Evolutionary conservation across 2,329 filamentous ascomycete genomes (phyloP), one percentile per base, ranked within the genome.

Genomic region (Fusarium subtropicale): DNA sequence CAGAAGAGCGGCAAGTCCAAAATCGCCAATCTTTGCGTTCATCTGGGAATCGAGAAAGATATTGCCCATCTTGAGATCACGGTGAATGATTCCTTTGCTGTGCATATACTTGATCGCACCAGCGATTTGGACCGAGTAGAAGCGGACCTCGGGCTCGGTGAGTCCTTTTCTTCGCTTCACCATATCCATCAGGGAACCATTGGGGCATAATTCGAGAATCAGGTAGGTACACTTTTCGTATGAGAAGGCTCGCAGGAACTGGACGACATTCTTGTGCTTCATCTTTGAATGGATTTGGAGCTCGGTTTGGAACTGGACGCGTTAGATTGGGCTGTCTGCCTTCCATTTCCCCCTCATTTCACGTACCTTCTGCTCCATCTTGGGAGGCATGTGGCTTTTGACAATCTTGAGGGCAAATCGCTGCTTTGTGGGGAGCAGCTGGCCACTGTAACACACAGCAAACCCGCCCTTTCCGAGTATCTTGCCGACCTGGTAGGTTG

Each of bases 91-190:
- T 70, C 95, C 96, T 77, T 97, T 92, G 76, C 90, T 90, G 79
- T 99, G 97, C 84, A 99, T 92, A 78, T 99, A 99, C 81, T 98
- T 98, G 81, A 99, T 95, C 38, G 96, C 96, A 36, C 96, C 96
- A 71, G 95, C 93, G 64, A 97, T 94, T 80, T 99, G 96, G 41
- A 99, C 90, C 65, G 96, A 91, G 79, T 97, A 97, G 74, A 94
- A 93, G 69, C 96, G 89, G 50, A 97, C 94, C 81, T 99, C 96
- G 1, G 96, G 94, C 78, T 98, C 92, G 18, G 93, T 97, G 60
- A 99, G 85, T 56, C 91, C 94, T 78, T 92, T 96, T 73, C 96
- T 88, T 75, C 92, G 92, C 82, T 97, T 97, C 68, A 98, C 93
- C 90, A 97, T 97, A 77, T 98, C 96, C 89, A 97, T 97, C 20